Conservation (phyloP, 2,329 filamentous ascomycete species). For the Sclerotinia subarctica region DNA sequence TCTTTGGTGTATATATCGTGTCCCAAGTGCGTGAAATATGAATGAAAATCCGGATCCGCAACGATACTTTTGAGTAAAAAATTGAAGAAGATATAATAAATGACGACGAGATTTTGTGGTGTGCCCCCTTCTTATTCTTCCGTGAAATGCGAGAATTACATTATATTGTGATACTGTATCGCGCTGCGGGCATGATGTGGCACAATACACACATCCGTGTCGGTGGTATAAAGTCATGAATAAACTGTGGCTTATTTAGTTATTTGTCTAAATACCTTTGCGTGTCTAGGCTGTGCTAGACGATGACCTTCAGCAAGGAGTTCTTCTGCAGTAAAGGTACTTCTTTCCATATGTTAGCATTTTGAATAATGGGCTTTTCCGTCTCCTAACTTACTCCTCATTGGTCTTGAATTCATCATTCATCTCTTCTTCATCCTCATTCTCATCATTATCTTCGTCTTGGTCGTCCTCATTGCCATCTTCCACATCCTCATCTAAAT, state of each 20-base stretch:
- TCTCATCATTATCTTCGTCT: constrained; percentile 41
- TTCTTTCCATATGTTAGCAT: neutral
- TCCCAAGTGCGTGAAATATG: neutral
- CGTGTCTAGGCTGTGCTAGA: neutral
- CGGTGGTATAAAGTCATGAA: neutral
- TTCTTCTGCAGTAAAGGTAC: neutral
- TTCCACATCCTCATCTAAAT: constrained; percentile 27
- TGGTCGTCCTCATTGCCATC: too few species aligned
- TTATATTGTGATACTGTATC: neutral
- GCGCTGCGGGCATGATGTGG: too few species aligned
- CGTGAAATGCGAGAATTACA: neutral
- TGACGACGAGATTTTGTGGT: neutral
- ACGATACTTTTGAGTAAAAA: neutral
- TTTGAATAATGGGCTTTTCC: too few species aligned
- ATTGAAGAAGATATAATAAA: too few species aligned
- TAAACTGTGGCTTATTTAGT: neutral
- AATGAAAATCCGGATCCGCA: neutral
- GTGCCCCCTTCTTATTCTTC: too few species aligned
- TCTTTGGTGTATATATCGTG: neutral
- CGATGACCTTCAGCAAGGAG: neutral
- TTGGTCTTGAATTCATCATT: neutral
- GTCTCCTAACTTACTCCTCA: neutral
- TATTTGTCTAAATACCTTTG: neutral
- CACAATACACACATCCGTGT: neutral
- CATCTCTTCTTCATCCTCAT: constrained; percentile 49